Conservation (phyloP, 495 filamentous ascomycete genomes). For the Penicillium argentinense region DNA sequence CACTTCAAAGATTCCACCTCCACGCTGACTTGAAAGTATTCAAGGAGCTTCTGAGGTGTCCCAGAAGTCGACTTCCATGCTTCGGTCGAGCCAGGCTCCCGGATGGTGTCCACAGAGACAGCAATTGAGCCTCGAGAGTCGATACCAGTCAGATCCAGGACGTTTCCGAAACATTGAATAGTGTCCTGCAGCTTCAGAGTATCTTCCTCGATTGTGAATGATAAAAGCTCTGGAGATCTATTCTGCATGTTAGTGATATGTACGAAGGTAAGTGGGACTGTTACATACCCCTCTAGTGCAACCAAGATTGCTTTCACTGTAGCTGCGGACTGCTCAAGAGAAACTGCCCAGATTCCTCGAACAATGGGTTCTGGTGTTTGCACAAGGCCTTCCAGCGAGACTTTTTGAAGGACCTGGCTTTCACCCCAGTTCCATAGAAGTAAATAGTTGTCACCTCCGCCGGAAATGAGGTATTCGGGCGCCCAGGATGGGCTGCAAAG, state of each 20-base stretch:
- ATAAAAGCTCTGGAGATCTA: conserved; percentile 62
- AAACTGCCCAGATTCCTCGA: conserved; percentile 39
- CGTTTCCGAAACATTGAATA: conserved; percentile 56
- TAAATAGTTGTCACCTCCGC: conserved; percentile 78
- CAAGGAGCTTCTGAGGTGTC: conserved; percentile 24
- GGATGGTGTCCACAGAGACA: conserved; percentile 56
- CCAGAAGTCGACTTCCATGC: conserved; percentile 27
- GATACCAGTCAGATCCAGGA: conserved; percentile 53
- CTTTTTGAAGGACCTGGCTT: conserved; percentile 51
- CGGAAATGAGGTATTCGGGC: conserved; percentile 69
- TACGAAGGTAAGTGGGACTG: neutral
- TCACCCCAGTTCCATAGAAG: conserved; percentile 79
- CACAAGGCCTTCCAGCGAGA: conserved; percentile 29
- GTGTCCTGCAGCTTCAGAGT: conserved; percentile 46
- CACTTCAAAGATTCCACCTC: conserved; percentile 20
- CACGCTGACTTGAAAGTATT: conserved; percentile 25
- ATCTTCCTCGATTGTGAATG: conserved; percentile 50
- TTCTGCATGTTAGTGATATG: conserved; percentile 12
- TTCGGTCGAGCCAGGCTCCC: conserved; percentile 41
- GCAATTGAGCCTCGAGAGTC: conserved; percentile 43
- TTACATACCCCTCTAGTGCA: conserved; percentile 65
- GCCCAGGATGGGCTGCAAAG: conserved; percentile 61
- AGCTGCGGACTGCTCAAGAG: conserved; percentile 12
- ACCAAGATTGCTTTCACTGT: conserved; percentile 50
- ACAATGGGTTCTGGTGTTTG: conserved; percentile 29